Evolutionary conservation across 805 yeast genomes (phyloP).

Genomic region (Komagataella populi): DNA sequence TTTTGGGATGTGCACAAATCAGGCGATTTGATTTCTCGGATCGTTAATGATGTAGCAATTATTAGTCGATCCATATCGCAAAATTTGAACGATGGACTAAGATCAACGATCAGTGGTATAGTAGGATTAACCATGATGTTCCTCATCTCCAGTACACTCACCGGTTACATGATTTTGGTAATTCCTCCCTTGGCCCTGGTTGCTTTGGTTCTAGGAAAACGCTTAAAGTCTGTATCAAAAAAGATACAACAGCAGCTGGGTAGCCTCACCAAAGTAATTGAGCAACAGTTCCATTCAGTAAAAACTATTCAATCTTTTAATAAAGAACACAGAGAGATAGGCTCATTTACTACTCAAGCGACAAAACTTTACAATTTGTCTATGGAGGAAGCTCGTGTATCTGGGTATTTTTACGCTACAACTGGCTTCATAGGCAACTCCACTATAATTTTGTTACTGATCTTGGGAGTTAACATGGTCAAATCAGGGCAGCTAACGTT

Average conservation of each 20-base stretch:
- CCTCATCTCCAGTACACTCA: conserved; percentile 68
- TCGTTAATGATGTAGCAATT: conserved; percentile 80
- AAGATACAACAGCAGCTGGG: conserved; percentile 79
- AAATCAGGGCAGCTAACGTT: conserved; percentile 61
- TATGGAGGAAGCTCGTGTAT: conserved; percentile 63
- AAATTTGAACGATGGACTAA: conserved; percentile 83
- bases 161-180: conserved; percentile 65
- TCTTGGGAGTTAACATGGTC: conserved; percentile 76
- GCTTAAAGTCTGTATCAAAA: conserved; percentile 61
- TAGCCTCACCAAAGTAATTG: conserved; percentile 75
- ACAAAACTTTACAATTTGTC: conserved; percentile 53
- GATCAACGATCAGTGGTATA: conserved; percentile 68
- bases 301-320: conserved; percentile 85
- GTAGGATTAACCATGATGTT: conserved; percentile 92
- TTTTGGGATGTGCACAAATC: conserved; percentile 83
- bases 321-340: conserved; percentile 69
- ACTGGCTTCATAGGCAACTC: conserved; percentile 80
- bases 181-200: conserved; percentile 76
- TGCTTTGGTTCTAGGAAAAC: conserved; percentile 72
- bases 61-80: conserved; percentile 80
- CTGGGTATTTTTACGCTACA: conserved; percentile 64
- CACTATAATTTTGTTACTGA: conserved; percentile 62
- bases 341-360: conserved; percentile 61
- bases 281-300: conserved; percentile 77
- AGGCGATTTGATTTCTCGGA: conserved; percentile 82